Evolutionary conservation across 83 land plant genomes (phyloP).

Genomic region (Picea mariana): DNA sequence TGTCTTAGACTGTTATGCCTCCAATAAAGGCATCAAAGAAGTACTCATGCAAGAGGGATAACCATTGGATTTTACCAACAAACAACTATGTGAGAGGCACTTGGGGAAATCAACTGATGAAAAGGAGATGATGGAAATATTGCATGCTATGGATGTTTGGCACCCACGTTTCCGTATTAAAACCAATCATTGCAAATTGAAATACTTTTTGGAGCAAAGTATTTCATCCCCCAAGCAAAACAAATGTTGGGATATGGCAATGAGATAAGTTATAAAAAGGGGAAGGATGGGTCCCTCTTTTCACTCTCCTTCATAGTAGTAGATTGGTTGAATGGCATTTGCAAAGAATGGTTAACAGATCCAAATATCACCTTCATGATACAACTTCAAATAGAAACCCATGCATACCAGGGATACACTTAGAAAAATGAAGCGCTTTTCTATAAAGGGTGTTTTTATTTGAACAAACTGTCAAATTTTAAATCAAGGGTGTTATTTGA

Average conservation of each 20-base stretch:
- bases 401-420: too few species aligned
- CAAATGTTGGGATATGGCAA: not conserved
- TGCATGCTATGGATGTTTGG: not conserved
- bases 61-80: slow-evolving; percentile 12
- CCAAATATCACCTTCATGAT: too few species aligned
- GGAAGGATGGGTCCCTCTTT: not conserved
- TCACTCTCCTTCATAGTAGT: too few species aligned
- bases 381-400: too few species aligned
- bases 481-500: too few species aligned
- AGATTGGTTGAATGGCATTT: too few species aligned
- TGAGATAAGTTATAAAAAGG: not conserved
- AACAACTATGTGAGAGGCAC: too few species aligned
- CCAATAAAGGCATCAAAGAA: not conserved
- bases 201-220: not conserved
- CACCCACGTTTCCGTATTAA: not conserved
- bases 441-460: too few species aligned
- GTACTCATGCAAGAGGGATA: slow-evolving; percentile 3
- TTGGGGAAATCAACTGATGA: slow-evolving; percentile 5
- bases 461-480: too few species aligned
- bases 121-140: not conserved
- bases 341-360: too few species aligned
- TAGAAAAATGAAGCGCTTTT: too few species aligned
- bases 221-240: not conserved
- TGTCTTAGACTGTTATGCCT: slow-evolving; percentile 14
- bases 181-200: slow-evolving; percentile 7